phyloP scores from a whole-genome alignment of 805 yeast genomes.

The Cyberlindnera galapagoensis region DNA sequence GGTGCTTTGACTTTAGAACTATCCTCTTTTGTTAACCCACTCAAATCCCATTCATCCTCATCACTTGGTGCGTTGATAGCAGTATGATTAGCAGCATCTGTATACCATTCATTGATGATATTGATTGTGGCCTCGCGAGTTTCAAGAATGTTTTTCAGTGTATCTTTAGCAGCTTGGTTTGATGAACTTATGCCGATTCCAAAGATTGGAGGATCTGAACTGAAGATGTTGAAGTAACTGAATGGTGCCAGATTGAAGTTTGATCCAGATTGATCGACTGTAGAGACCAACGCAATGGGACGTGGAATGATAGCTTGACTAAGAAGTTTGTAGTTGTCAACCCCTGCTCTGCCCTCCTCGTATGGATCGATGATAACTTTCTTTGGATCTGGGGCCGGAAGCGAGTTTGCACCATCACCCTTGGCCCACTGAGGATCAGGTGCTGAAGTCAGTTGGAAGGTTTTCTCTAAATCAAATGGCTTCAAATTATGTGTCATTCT shows the following conservation, averaged over 20 bases:
- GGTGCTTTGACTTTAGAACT: slow-evolving; percentile 44
- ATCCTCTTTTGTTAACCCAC: slow-evolving; percentile 43
- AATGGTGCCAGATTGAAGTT: slow-evolving; percentile 51
- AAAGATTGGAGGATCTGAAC: slow-evolving; percentile 54
- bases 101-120: slow-evolving; percentile 56
- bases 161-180: slow-evolving; percentile 36
- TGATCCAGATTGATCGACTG: slow-evolving; percentile 35
- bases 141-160: slow-evolving; percentile 40
- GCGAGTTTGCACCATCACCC: slow-evolving; percentile 3
- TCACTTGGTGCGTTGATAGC: slow-evolving; percentile 40
- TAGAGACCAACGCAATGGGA: slow-evolving; percentile 53
- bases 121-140: slow-evolving; percentile 51
- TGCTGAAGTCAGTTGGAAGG: slow-evolving; percentile 3
- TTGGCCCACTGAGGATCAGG: slow-evolving; percentile 9
- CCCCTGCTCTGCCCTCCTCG: slow-evolving; percentile 21
- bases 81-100: slow-evolving; percentile 54
- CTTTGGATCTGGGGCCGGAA: not conserved
- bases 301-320: slow-evolving; percentile 52
- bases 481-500: too few species aligned
- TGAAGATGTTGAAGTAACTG: slow-evolving; percentile 43
- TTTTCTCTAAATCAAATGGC: slow-evolving; percentile 3
- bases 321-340: slow-evolving; percentile 41
- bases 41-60: slow-evolving; percentile 48
- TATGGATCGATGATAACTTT: slow-evolving; percentile 42
- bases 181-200: slow-evolving; percentile 41